These are phyloP conservation scores for Termitomyces sp. DNA, from an alignment of 768 basidiomycete species.

Conservation along the genomic window DNA sequence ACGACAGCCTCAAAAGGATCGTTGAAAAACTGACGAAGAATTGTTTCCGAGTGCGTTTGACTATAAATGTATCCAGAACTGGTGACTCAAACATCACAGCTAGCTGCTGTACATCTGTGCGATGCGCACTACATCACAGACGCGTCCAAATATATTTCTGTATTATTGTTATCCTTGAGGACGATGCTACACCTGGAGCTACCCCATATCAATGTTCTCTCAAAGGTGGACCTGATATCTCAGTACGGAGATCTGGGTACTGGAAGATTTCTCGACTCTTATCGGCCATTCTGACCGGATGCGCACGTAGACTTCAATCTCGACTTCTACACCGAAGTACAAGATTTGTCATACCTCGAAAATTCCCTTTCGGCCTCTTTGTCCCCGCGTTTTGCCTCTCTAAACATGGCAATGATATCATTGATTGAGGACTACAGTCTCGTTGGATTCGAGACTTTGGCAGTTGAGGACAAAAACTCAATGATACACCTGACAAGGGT, in stretches of 20 bases:
- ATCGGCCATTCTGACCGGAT: conserved; percentile 5
- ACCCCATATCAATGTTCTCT: conserved; percentile 97
- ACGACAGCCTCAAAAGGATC: conserved; percentile 81
- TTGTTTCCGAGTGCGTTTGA: conserved; percentile 74
- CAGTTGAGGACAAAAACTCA: conserved; percentile 95
- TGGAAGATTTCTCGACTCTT: conserved; percentile 15
- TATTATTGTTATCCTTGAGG: conserved; percentile 85
- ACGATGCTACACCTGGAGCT: conserved; percentile 98
- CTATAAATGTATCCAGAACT: neutral
- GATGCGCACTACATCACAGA: conserved; percentile 98
- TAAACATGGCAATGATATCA: conserved; percentile 89
- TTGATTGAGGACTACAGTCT: conserved; percentile 91
- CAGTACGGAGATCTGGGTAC: conserved; percentile 89
- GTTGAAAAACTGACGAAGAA: conserved; percentile 65
- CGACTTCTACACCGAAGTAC: conserved; percentile 96
- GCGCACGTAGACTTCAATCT: conserved; percentile 81
- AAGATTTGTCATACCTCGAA: conserved; percentile 87
- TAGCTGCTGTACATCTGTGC: conserved; percentile 92
- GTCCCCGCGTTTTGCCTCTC: conserved; percentile 60
- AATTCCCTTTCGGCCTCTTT: conserved; percentile 59
- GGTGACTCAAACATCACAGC: conserved; percentile 35
- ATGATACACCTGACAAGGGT: conserved; percentile 84
- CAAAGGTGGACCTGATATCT: conserved; percentile 88
- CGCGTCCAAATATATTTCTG: conserved; percentile 89
- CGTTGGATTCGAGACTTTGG: conserved; percentile 94